These are phyloP conservation scores for Endogone sp. DNA, from an alignment of 192 early-diverging fungal species.

Conservation along the genomic window DNA sequence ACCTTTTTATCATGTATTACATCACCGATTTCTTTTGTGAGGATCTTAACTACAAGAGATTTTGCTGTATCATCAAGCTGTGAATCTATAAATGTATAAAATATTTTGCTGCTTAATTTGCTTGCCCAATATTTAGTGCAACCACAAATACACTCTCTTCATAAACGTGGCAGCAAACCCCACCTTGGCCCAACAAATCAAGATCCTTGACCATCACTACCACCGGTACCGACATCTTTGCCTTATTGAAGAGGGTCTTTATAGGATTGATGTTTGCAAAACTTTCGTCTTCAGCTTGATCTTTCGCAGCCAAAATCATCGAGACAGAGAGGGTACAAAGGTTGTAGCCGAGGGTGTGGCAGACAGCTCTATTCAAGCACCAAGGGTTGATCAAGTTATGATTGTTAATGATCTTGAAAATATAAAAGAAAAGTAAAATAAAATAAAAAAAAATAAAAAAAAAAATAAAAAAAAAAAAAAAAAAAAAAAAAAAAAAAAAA, in stretches of 20 bases:
- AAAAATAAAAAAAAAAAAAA: too few relatives aligned
- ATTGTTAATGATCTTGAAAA: too few relatives aligned
- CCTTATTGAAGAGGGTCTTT: not conserved
- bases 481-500: too few relatives aligned
- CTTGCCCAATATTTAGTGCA: too few relatives aligned
- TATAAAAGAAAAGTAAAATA: too few relatives aligned
- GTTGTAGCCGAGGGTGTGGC: not conserved
- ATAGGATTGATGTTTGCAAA: not conserved
- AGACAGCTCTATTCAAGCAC: not conserved
- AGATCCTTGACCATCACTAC: not conserved
- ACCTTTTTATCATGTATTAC: not conserved
- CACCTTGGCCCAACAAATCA: not conserved
- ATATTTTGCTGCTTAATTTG: not conserved
- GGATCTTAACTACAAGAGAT: not conserved
- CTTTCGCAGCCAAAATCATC: not conserved
- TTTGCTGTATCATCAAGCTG: not conserved
- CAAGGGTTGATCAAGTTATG: too few relatives aligned
- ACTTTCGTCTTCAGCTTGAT: not conserved
- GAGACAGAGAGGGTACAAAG: not conserved
- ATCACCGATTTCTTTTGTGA: not conserved
- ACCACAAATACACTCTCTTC: not conserved
- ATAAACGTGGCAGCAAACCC: too few relatives aligned
- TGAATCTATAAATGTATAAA: not conserved
- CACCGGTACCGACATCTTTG: not conserved
- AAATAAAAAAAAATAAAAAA: too few relatives aligned